Base-by-base conservation (phyloP, 2,329 filamentous ascomycete genomes). In the Exophiala lecanii-corni region DNA sequence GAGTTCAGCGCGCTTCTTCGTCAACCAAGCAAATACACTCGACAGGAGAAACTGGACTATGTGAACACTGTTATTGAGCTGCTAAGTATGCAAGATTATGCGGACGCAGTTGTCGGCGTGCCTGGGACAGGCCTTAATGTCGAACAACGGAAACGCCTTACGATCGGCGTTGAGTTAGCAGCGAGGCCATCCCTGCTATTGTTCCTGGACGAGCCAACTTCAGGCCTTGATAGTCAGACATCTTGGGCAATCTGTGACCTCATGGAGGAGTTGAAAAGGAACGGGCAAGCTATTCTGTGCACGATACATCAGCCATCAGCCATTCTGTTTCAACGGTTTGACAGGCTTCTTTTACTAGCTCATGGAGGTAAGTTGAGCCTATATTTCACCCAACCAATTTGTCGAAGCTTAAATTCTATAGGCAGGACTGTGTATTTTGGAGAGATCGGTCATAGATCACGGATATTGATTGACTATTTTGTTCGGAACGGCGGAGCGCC, bases 281-380 rank as follows among this genome's bases (percentile, higher is more conserved):
- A 79, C 44, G 89, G 89, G 7, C 87, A 92, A 62, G 88, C 89
- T 17, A 83, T 96, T 59, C 78, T 96, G 10, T 94, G 87, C 66
- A 95, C 89, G 0, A 94, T 96, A 48, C 89, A 96, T 62, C 89
- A 96, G 62, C 89, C 89, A 10, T 91, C 86, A 9, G 87, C 88
- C 28, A 86, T 94, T 71, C 73, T 95, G 35, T 94, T 96, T 70
- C 85, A 94, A 62, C 80, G 86, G 46, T 95, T 82, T 36, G 79
- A 83, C 49, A 68, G 71, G 1, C 61, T 83, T 1, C 63, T 83
- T 0, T 79, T 84, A 57, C 67, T 84, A 0, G 77, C 78, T 1
- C 72, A 72, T 37, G 80, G 80, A 9, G 81, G 81, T 26, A 12
- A 26, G 23, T 26, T 26, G 6, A 6, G 7, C 23, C 12, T 26